A percentile compares a stretch with the other conserved stretches of the same genome.
phyloP scores from a whole-genome alignment of 2,329 filamentous ascomycete species.

The Colletotrichum camelliae region DNA sequence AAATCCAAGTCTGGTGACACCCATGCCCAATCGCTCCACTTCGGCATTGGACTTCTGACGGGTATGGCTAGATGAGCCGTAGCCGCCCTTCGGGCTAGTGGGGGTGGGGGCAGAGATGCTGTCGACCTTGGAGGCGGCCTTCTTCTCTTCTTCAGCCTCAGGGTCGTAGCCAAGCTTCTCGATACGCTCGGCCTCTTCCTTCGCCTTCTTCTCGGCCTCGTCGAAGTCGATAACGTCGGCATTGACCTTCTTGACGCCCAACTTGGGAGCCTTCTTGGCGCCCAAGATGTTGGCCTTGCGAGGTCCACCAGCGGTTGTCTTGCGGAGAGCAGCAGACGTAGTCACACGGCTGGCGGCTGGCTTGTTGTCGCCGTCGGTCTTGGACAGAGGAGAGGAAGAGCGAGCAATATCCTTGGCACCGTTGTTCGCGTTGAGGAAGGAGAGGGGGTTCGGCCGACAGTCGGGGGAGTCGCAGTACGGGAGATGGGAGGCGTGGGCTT shows the following conservation, averaged over 20 bases:
- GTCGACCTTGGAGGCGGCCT: conserved; percentile 51
- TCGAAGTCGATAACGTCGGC: conserved; percentile 91
- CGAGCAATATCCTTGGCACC: conserved; percentile 76
- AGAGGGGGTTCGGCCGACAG: conserved; percentile 82
- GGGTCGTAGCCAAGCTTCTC: conserved; percentile 95
- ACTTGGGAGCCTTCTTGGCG: conserved; percentile 82
- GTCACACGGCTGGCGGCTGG: conserved; percentile 75
- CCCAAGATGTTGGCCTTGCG: conserved; percentile 87
- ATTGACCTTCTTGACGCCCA: conserved; percentile 91
- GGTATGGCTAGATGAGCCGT: conserved; percentile 63
- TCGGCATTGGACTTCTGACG: conserved; percentile 75
- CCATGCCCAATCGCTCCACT: conserved; percentile 89
- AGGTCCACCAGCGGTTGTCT: conserved; percentile 68
- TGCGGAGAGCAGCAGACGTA: conserved; percentile 82
- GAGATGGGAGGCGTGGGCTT: conserved; percentile 92
- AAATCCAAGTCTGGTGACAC: conserved; percentile 83
- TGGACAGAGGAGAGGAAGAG: conserved; percentile 81
- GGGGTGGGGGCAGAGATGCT: conserved; percentile 77
- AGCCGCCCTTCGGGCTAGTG: conserved; percentile 69
- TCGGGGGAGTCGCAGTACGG: conserved; percentile 83
- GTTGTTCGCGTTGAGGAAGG: conserved; percentile 81
- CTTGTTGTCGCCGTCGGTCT: conserved; percentile 57
- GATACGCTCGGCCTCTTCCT: conserved; percentile 95
- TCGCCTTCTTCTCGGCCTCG: conserved; percentile 94
- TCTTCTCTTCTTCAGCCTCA: conserved; percentile 73